Base-by-base conservation (phyloP, 352 stramenopile genomes). In the Phytophthora podocarpi region DNA sequence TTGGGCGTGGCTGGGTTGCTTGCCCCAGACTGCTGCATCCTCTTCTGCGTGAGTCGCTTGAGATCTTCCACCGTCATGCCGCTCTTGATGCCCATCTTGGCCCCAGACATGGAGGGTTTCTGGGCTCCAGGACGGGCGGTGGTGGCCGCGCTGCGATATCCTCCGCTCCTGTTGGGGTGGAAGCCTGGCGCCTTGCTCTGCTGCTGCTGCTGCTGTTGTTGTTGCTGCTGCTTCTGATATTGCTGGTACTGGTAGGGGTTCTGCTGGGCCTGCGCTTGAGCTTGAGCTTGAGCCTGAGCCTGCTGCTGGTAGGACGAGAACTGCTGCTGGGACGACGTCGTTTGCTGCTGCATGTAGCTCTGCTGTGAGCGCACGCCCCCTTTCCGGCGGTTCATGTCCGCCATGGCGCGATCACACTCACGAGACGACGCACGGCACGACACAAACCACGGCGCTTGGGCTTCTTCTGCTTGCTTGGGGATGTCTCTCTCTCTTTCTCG, bases 51-150 rank as follows among this genome's bases (percentile, higher is more conserved):
- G 24, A 95, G 69, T 11, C 85, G 78, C 67, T 95, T 95, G 40
- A 95, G 66, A 56, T 95, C 85, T 70, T 95, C 85, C 43, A 95
- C 85, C 5, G 85, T 95, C 85, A 95, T 95, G 54, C 85, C 85
- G 72, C 85, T 95, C 70, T 95, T 95, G 59, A 95, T 95, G 28
- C 85, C 85, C 80, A 92, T 91, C 52, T 91, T 92, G 21, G 71
- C 70, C 0, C 80, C 81, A 21, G 54, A 72, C 59, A 41, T 70
- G 42, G 41, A 64, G 42, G 64, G 36, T 43, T 83, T 87, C 16
- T 73, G 72, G 1, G 57, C 61, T 30, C 36, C 41, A 18, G 57
- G 27, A 4, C 66, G 49, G 3, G 31, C 23, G 3, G 45, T 37
- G 30, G 47, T 42, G 20, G 4, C 13, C 7, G 56, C 40, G 34